Base-by-base conservation (phyloP, 495 filamentous ascomycete species). In the Penicillium bovifimosum region DNA sequence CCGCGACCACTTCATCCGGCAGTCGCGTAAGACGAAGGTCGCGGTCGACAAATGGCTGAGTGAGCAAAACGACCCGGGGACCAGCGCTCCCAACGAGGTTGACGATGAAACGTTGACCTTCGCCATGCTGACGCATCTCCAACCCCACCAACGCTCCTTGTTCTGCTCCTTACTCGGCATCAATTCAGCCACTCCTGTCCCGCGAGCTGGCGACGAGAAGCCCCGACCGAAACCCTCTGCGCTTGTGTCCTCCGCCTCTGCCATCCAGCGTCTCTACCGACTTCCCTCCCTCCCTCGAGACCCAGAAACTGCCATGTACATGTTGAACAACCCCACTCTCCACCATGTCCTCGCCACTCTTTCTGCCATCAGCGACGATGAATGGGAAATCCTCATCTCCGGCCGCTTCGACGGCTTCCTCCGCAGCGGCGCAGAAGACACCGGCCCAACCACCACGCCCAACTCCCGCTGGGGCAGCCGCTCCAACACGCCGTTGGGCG, bases 331-430 rank as follows among this genome's bases (percentile, higher is more conserved):
- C 65, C 86, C 85, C 0, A 70, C 76, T 24, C 76, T 95, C 34
- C 95, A 97, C 64, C 84, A 89, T 59, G 83, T 96, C 9, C 82
- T 99, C 18, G 82, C 86, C 26, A 96, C 93, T 1, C 81, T 99
- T 27, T 84, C 90, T 14, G 85, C 86, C 34, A 90, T 99, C 61
- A 90, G 82, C 57, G 78, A 85, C 26, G 83, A 83, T 13, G 95
- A 99, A 65, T 96, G 95, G 91, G 95, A 99, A 34, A 91, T 99
- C 36, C 80, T 99, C 28, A 88, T 86, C 26, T 96, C 92, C 0
- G 95, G 95, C 24, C 89, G 92, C 33, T 97, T 99, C 62, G 93
- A 98, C 64, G 92, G 92, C 5, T 97, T 98, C 72, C 80, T 98
- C 16, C 93, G 91, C 81, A 91, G 88, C 38, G 91, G 91, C n/a